phyloP scores from a whole-genome alignment of 768 basidiomycete genomes.

The Lactarius vividus region DNA sequence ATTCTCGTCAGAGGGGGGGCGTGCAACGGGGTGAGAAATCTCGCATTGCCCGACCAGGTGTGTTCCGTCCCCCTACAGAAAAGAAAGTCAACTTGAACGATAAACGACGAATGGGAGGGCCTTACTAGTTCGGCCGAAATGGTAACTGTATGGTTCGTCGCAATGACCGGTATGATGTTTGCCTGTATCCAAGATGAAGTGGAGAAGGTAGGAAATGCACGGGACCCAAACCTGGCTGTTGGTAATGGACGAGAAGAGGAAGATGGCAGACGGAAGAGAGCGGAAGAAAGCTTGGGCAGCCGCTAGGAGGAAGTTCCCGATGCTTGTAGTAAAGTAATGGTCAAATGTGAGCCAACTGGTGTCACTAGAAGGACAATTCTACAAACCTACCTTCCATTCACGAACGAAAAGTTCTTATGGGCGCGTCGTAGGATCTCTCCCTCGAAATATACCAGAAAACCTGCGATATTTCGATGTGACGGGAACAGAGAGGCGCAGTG shows the following conservation, averaged over 20 bases:
- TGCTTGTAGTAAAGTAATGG: constrained; percentile 40
- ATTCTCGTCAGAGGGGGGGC: constrained; percentile 18
- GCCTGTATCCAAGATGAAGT: constrained; percentile 42
- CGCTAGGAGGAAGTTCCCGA: constrained; percentile 90
- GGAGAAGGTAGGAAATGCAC: constrained; percentile 13
- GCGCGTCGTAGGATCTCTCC: constrained; percentile 82
- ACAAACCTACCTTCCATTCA: constrained; percentile 70
- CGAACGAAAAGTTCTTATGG: constrained; percentile 92
- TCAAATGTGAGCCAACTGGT: background rate
- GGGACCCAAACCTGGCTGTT: constrained; percentile 53
- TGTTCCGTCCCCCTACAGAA: constrained; percentile 62
- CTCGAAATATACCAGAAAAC: constrained; percentile 92
- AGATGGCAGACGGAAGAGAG: constrained; percentile 90
- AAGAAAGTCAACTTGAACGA: background rate
- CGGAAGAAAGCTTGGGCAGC: constrained; percentile 89
- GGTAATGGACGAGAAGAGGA: constrained; percentile 89
- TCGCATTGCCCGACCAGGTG: constrained; percentile 89
- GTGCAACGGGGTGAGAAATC: constrained; percentile 78
- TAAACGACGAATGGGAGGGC: constrained; percentile 22
- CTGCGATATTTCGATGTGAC: constrained; percentile 38
- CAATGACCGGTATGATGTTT: constrained; percentile 84
- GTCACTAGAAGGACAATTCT: background rate
- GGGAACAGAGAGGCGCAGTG: background rate
- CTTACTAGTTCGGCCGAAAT: constrained; percentile 82
- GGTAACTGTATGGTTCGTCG: constrained; percentile 94